Conservation (phyloP, 2,329 filamentous ascomycete genomes). For the Xenoacremonium recifei region DNA sequence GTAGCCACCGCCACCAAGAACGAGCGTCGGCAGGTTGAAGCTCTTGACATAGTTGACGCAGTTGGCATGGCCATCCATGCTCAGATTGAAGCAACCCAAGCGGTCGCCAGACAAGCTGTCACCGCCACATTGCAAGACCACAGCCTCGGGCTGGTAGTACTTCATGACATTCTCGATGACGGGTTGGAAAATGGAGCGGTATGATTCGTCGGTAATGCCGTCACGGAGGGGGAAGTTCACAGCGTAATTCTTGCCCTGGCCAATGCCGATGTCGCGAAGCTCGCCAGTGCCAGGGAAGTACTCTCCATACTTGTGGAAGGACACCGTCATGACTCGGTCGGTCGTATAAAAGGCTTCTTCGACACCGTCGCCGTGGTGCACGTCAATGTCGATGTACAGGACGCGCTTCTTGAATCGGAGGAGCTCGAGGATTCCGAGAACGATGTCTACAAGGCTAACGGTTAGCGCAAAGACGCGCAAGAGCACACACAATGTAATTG, state of each 20-base stretch:
- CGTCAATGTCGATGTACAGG: slow-evolving; percentile 96
- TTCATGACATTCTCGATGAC: slow-evolving; percentile 84
- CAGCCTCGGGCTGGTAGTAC: slow-evolving; percentile 84
- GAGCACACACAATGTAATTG: slow-evolving; percentile 17
- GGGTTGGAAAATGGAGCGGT: slow-evolving; percentile 88
- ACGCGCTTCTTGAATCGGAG: slow-evolving; percentile 89
- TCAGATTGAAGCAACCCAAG: slow-evolving; percentile 94
- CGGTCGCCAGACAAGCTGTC: slow-evolving; percentile 94
- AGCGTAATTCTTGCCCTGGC: slow-evolving; percentile 83
- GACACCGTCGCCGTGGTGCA: slow-evolving; percentile 90
- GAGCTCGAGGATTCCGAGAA: slow-evolving; percentile 90
- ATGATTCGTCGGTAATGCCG: slow-evolving; percentile 85
- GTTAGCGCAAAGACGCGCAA: slow-evolving; percentile 3
- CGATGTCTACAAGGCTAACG: slow-evolving; percentile 72
- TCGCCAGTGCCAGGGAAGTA: slow-evolving; percentile 94
- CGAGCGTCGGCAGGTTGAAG: slow-evolving; percentile 80
- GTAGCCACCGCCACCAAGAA: slow-evolving; percentile 93
- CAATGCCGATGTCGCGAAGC: slow-evolving; percentile 81
- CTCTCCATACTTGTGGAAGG: slow-evolving; percentile 95
- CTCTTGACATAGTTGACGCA: slow-evolving; percentile 91
- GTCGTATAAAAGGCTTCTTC: slow-evolving; percentile 93
- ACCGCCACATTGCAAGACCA: slow-evolving; percentile 93
- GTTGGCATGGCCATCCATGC: slow-evolving; percentile 92
- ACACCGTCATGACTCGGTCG: slow-evolving; percentile 88
- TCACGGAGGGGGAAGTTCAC: slow-evolving; percentile 91